phyloP scores from a whole-genome alignment of 169 alveolate species.

The Blepharisma undulans region DNA sequence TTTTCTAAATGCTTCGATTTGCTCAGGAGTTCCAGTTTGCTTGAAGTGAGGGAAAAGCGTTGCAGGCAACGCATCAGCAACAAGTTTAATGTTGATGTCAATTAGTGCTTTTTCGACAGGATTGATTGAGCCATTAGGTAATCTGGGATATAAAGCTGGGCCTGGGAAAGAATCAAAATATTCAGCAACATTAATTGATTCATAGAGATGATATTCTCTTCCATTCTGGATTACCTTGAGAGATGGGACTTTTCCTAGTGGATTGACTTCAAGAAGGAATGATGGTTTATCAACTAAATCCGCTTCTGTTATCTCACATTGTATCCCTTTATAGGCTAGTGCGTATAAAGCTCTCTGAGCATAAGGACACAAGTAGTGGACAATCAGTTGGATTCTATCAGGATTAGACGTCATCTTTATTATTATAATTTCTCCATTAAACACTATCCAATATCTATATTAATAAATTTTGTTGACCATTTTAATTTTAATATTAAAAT shows the following conservation, averaged over 20 bases:
- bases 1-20: neutral
- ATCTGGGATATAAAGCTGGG: constrained; percentile 28
- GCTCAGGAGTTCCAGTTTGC: neutral
- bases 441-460: no score
- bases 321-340: neutral
- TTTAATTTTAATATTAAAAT: no score
- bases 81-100: neutral
- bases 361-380: constrained; percentile 34
- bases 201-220: neutral
- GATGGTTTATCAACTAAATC: neutral
- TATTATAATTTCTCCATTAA: no score
- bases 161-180: constrained; percentile 26
- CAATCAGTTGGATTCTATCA: neutral
- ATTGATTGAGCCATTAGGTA: constrained; percentile 11
- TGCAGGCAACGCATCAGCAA: neutral
- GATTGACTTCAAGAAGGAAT: constrained; percentile 1
- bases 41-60: neutral
- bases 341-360: constrained; percentile 37
- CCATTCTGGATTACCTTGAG: neutral
- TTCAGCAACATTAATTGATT: neutral
- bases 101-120: neutral
- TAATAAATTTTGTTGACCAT: no score
- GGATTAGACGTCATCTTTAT: no score
- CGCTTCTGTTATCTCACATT: neutral
- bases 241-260: constrained; percentile 20